Percentiles rank a stretch among this genome's conserved stretches.
Conservation (phyloP, 2,329 filamentous ascomycete species). For the Claviceps monticola region DNA sequence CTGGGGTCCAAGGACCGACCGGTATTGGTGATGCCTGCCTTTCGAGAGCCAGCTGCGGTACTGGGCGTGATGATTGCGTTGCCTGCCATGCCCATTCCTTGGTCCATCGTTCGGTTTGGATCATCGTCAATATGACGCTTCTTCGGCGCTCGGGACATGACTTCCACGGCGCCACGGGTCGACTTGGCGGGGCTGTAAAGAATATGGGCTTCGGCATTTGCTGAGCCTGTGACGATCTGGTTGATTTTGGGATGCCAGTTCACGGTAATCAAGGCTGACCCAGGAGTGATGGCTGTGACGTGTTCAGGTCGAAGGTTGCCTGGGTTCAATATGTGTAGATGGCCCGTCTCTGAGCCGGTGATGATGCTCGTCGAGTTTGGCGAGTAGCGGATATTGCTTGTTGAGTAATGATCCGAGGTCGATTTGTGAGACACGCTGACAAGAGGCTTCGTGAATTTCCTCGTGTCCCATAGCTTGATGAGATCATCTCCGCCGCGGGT, state of each 20-base stretch:
- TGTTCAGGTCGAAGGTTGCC: slow-evolving; percentile 77
- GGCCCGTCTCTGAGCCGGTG: slow-evolving; percentile 72
- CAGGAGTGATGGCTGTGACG: slow-evolving; percentile 77
- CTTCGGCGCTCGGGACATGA: slow-evolving; percentile 89
- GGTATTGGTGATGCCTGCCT: slow-evolving; percentile 60
- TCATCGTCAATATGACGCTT: slow-evolving; percentile 93
- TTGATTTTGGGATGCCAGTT: slow-evolving; percentile 92
- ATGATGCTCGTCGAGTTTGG: slow-evolving; percentile 74
- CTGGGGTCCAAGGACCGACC: slow-evolving; percentile 67
- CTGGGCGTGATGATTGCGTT: slow-evolving; percentile 67
- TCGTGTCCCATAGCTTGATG: slow-evolving; percentile 93
- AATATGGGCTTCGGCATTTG: slow-evolving; percentile 77
- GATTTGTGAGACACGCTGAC: slow-evolving; percentile 67
- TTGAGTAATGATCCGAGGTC: slow-evolving; percentile 70
- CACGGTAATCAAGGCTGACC: slow-evolving; percentile 68
- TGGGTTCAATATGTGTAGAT: slow-evolving; percentile 86
- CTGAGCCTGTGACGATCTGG: slow-evolving; percentile 88
- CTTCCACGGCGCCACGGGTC: slow-evolving; percentile 64
- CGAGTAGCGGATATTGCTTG: slow-evolving; percentile 79
- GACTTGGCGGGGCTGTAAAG: slow-evolving; percentile 85
- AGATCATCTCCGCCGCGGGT: slow-evolving; percentile 82
- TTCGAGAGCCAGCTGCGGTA: slow-evolving; percentile 36
- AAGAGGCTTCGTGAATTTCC: slow-evolving; percentile 86
- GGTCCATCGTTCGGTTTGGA: slow-evolving; percentile 71
- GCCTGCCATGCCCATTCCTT: slow-evolving; percentile 65